Base-by-base conservation (phyloP, 495 filamentous ascomycete genomes). In the Lasiosphaeria hispida region DNA sequence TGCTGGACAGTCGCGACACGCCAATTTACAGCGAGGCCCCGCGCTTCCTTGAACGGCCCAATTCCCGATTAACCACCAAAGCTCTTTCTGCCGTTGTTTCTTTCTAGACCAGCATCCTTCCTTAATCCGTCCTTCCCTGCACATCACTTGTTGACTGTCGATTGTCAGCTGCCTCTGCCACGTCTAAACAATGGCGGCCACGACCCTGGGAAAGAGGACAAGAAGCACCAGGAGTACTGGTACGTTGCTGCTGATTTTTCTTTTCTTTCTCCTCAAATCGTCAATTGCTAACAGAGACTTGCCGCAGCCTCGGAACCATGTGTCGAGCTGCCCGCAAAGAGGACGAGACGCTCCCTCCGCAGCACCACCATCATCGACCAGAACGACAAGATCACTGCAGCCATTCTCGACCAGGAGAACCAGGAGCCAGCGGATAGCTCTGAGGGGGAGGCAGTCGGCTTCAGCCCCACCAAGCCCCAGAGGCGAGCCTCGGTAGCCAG, bases 171-270 rank as follows among this genome's bases (percentile, higher is more conserved):
- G 59, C 59, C 38, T 50, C 57, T 64, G n/a, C 48, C 35, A 13
- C 11, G 43, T 15, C 15, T 51, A 17, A 48, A 75, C 48, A 36
- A 91, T 90, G 87, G 78, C 81, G 63, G 76, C 80, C 60, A 78
- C 83, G 53, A 80, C 86, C 49, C 75, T 91, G 51, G 87, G 88
- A 69, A 92, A 95, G 83, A 85, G 90, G 63, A 81, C 81, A 70
- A 77, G 85, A 77, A 72, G 74, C 68, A 74, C 75, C 61, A 62
- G 70, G 67, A 63, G 78, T 63, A 72, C 77, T 71, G 85, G 89
- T 90, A 87, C 69, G 77, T 63, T 13, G n/a, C 37, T 66, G 33
- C 52, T 57, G 43, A 34, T 39, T 48, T 47, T 50, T 47, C n/a
- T n/a, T n/a, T n/a, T n/a, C n/a, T n/a, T n/a, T n/a, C n/a, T n/a